These are phyloP conservation scores for Phaeosphaeriaceae sp. DNA, from an alignment of 2,329 filamentous ascomycete genomes.

Conservation along the genomic window DNA sequence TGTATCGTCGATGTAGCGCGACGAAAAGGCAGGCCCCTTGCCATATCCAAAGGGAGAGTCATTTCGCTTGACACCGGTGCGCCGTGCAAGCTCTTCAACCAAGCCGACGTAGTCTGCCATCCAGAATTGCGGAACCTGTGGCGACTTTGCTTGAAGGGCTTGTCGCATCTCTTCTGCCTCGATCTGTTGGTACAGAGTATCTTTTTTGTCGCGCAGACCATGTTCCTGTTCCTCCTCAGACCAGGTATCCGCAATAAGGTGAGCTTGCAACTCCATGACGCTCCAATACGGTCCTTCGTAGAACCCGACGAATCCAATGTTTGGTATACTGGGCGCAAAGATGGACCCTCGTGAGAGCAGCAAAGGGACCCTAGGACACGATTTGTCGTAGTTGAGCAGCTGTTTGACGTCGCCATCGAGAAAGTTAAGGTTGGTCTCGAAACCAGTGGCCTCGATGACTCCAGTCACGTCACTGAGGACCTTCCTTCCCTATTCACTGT, in stretches of 20 bases:
- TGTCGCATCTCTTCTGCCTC: constrained; percentile 52
- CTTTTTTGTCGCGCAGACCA: not conserved
- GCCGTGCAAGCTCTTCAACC: constrained; percentile 72
- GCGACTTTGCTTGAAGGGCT: constrained; percentile 33
- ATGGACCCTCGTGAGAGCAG: constrained; percentile 74
- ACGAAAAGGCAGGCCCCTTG: constrained; percentile 56
- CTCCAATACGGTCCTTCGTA: constrained; percentile 88
- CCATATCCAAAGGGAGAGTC: constrained; percentile 50
- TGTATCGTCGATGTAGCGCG: constrained; percentile 44
- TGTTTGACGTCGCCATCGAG: constrained; percentile 64
- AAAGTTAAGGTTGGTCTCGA: constrained; percentile 69
- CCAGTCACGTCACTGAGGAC: constrained; percentile 45
- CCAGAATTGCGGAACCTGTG: constrained; percentile 72
- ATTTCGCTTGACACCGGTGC: constrained; percentile 60
- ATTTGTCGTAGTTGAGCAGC: constrained; percentile 65
- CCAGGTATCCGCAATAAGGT: constrained; percentile 71
- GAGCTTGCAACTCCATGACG: constrained; percentile 85
- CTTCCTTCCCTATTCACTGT: not conserved
- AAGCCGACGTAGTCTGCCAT: constrained; percentile 83
- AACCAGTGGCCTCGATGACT: constrained; percentile 79
- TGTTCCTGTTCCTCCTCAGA: constrained; percentile 23
- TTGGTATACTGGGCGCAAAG: constrained; percentile 65
- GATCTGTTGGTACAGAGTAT: not conserved
- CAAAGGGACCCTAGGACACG: constrained; percentile 56
- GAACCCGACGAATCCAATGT: constrained; percentile 80